These are phyloP conservation scores for Colletotrichum incanum DNA, from an alignment of 2,329 filamentous ascomycete genomes.

Conservation along the genomic window DNA sequence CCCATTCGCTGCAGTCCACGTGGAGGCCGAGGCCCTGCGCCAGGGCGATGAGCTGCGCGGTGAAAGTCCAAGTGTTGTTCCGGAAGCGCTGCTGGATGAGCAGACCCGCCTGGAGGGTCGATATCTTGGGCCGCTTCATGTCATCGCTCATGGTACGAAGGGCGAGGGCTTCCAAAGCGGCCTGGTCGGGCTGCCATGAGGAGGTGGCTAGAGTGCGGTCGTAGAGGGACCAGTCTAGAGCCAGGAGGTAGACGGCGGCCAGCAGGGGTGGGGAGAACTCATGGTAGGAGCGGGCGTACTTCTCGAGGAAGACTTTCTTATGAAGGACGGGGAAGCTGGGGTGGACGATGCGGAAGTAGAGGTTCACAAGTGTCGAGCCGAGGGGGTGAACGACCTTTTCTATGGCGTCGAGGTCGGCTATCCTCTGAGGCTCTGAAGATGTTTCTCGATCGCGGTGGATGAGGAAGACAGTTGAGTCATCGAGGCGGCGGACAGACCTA, in stretches of 20 bases:
- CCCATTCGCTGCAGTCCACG: slow-evolving; percentile 74
- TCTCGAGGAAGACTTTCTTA: slow-evolving; percentile 74
- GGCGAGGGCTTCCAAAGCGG: slow-evolving; percentile 56
- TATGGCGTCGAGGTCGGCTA: slow-evolving; percentile 64
- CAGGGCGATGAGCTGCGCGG: slow-evolving; percentile 69
- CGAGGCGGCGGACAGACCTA: slow-evolving; percentile 52
- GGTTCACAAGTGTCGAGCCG: slow-evolving; percentile 74
- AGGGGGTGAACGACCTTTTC: slow-evolving; percentile 75
- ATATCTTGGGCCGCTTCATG: slow-evolving; percentile 68
- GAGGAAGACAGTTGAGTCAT: slow-evolving; percentile 55
- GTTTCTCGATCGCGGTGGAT: slow-evolving; percentile 55
- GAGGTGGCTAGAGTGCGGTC: slow-evolving; percentile 64
- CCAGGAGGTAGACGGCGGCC: slow-evolving; percentile 74
- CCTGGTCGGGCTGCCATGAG: slow-evolving; percentile 51
- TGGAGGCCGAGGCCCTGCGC: slow-evolving; percentile 73
- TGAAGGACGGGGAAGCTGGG: slow-evolving; percentile 72
- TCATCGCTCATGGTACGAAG: slow-evolving; percentile 62
- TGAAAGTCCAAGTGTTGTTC: slow-evolving; percentile 64
- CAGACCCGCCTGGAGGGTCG: slow-evolving; percentile 69
- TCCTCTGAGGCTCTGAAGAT: slow-evolving; percentile 58
- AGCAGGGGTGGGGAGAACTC: slow-evolving; percentile 73
- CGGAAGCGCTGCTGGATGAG: slow-evolving; percentile 66
- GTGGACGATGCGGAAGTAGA: slow-evolving; percentile 77
- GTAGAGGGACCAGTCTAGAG: slow-evolving; percentile 74
- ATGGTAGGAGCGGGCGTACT: slow-evolving; percentile 70